Percentiles rank a stretch among this genome's conserved stretches.
Evolutionary conservation across 768 basidiomycete genomes (phyloP).

Genomic region (Tylopilus sp.): DNA sequence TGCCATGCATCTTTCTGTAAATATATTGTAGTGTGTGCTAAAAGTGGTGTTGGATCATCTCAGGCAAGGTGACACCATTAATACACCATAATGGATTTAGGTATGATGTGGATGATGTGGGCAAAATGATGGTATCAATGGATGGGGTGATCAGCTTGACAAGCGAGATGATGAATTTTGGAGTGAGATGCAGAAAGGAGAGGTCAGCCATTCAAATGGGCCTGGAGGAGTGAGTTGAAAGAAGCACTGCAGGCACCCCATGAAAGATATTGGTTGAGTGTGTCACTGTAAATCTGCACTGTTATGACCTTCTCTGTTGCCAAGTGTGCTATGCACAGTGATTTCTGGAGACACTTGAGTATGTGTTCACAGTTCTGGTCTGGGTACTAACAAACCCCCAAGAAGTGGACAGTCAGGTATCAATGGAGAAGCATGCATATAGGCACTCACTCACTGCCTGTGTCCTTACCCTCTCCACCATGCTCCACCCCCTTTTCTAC

Average conservation of each 20-base stretch:
- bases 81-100: slow-evolving; percentile 87
- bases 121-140: slow-evolving; percentile 86
- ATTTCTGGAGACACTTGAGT: slow-evolving; percentile 95
- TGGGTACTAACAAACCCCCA: too few species aligned
- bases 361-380: slow-evolving; percentile 96
- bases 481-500: slow-evolving; percentile 9
- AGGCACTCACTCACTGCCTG: slow-evolving; percentile 41
- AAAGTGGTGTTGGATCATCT: slow-evolving; percentile 94
- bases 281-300: slow-evolving; percentile 93
- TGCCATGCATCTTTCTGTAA: slow-evolving; percentile 59
- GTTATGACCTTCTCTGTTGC: slow-evolving; percentile 97
- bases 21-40: slow-evolving; percentile 85
- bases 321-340: slow-evolving; percentile 91
- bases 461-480: slow-evolving; percentile 12
- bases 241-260: slow-evolving; percentile 82
- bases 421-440: background rate
- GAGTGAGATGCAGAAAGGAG: slow-evolving; percentile 58
- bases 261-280: slow-evolving; percentile 94
- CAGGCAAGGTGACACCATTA: slow-evolving; percentile 88
- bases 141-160: slow-evolving; percentile 94
- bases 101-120: slow-evolving; percentile 43
- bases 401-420: background rate
- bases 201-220: too few species aligned
- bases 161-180: slow-evolving; percentile 95
- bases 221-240: background rate